Evolutionary conservation across 2,329 filamentous ascomycete genomes (phyloP).

Genomic region (Xylaria hypoxylon): DNA sequence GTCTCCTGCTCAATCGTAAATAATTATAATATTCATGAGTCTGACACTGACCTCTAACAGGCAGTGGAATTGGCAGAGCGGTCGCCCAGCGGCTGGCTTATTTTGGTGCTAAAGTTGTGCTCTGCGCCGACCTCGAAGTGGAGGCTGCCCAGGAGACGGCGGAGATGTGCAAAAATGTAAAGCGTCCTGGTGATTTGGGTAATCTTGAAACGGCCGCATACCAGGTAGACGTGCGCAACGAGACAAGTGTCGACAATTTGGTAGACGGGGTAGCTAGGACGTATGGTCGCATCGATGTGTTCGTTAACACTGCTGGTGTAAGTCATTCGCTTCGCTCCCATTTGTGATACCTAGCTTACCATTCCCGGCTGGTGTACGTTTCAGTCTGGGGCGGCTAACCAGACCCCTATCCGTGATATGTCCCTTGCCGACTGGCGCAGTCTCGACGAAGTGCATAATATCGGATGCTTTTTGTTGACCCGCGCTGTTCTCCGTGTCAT

Average conservation of each 20-base stretch:
- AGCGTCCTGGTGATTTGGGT: constrained; percentile 21
- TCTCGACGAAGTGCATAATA: constrained; percentile 41
- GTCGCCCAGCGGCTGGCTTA: constrained; percentile 36
- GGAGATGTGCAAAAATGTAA: constrained; percentile 27
- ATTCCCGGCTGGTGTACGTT: constrained; percentile 5
- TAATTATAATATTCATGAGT: neutral
- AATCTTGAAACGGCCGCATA: constrained; percentile 20
- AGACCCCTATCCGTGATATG: no score
- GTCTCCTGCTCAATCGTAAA: constrained; percentile 6
- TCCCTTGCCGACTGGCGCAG: constrained; percentile 39
- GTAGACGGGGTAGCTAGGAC: constrained; percentile 29
- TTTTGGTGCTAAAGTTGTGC: constrained; percentile 35
- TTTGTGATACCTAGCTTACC: constrained; percentile 18
- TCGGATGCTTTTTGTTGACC: constrained; percentile 39
- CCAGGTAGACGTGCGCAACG: constrained; percentile 34
- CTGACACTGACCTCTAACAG: constrained; percentile 30
- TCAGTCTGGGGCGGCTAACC: no score
- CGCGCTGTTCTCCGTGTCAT: constrained; percentile 40
- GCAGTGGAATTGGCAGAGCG: constrained; percentile 36
- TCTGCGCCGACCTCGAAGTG: constrained; percentile 39
- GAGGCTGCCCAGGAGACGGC: constrained; percentile 37
- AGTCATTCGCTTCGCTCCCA: constrained; percentile 17
- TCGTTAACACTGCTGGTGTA: constrained; percentile 38
- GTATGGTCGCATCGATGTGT: constrained; percentile 37
- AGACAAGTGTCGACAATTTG: constrained; percentile 33